Conservation (phyloP, 2,329 filamentous ascomycete species). For the Verticillium longisporum region DNA sequence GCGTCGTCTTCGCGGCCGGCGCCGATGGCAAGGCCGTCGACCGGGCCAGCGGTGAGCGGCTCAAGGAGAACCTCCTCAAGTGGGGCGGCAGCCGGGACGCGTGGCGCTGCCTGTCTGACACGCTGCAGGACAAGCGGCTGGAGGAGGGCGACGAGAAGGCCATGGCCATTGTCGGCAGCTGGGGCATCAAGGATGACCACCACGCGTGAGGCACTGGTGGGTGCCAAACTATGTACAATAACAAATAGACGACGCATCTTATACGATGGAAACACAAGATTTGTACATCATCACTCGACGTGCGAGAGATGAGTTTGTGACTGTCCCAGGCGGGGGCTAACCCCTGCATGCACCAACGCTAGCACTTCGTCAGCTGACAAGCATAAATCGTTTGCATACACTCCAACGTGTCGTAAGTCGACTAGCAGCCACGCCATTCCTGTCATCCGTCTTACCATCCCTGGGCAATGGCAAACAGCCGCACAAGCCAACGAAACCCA, state of each 20-base stretch:
- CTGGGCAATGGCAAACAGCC: too few species aligned
- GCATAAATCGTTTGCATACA: too few species aligned
- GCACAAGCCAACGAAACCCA: too few species aligned
- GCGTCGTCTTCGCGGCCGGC: conserved; percentile 71
- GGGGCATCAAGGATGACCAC: conserved; percentile 54
- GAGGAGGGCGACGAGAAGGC: conserved; percentile 73
- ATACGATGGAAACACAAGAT: too few species aligned
- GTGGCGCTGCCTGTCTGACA: conserved; percentile 80
- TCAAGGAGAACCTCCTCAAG: conserved; percentile 77
- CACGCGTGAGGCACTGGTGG: conserved; percentile 1
- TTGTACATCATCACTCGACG: too few species aligned
- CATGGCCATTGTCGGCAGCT: conserved; percentile 87
- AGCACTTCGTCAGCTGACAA: too few species aligned
- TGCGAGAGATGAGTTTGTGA: too few species aligned
- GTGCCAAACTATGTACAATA: background rate
- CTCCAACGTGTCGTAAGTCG: too few species aligned
- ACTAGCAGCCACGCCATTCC: too few species aligned
- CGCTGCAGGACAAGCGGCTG: conserved; percentile 61
- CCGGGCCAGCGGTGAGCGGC: conserved; percentile 69
- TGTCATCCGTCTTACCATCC: too few species aligned
- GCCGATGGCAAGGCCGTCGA: conserved; percentile 56
- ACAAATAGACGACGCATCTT: background rate
- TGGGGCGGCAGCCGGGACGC: conserved; percentile 88
- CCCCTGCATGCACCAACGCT: too few species aligned
- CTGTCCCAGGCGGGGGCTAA: too few species aligned